Evolutionary conservation across 2,329 filamentous ascomycete species (phyloP), one percentile per base, ranked within the genome.

Genomic region (Fonsecaea nubica): DNA sequence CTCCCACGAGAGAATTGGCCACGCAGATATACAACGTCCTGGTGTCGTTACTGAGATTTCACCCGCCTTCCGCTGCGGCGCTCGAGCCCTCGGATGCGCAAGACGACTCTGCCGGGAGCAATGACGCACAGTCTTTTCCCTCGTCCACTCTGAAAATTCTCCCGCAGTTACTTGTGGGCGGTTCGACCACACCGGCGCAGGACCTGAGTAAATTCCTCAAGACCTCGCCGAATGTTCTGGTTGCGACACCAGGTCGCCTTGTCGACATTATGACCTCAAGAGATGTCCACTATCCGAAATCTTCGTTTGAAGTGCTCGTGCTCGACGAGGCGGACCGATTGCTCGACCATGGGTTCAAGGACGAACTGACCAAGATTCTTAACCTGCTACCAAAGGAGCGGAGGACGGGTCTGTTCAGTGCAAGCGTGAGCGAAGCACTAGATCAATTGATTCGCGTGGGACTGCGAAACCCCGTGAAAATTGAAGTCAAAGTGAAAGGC

Each of bases 321-420:
- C 85, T 99, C 40, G 95, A 99, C 75, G 95, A 99, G 80, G 95
- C 94, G 58, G 95, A 99, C 78, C 86, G 95, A 66, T 82, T 99
- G 32, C 83, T 99, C 10, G 95, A 99, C 79, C 85, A 98, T 25
- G 95, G 96, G 5, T 98, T 99, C 80, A 95, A 96, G 77, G 89
- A 92, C 63, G 93, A 97, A 72, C 80, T 99, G 33, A 92, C 95
- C 72, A 91, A 88, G 63, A 72, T 74, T 21, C 81, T 99, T 25
- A 87, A 88, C 0, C 86, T 91, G 15, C 81, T 99, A 5, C 95
- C 95, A 0, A 99, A 99, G 76, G 95, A 99, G 77, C 85, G 95
- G 59, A 86, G 95, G 57, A 99, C 95, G 0, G 95, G 95, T 0
- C 82, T 99, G 0, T 99, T 98, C 80, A 97, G 92, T 75, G 95